phyloP scores from a whole-genome alignment of 2,329 filamentous ascomycete species.

The Fulvia fulva region DNA sequence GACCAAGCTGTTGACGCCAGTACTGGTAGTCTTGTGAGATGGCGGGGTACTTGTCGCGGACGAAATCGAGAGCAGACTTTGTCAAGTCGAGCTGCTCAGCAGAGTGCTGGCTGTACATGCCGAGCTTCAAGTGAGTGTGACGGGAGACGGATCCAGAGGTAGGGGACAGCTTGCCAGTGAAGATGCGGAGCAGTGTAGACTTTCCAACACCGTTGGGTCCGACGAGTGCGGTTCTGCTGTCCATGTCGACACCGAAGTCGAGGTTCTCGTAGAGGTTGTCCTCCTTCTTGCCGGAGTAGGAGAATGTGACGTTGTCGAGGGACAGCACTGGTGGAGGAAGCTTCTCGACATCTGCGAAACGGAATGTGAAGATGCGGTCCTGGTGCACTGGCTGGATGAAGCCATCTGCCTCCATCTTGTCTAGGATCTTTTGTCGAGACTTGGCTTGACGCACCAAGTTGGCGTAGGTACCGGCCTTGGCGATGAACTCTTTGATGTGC shows the following conservation, averaged over 20 bases:
- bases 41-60: constrained; percentile 85
- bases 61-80: constrained; percentile 96
- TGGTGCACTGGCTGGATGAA: constrained; percentile 87
- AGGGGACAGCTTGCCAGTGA: constrained; percentile 91
- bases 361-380: constrained; percentile 93
- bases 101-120: constrained; percentile 97
- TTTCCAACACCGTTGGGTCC: constrained; percentile 99
- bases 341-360: constrained; percentile 98
- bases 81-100: constrained; percentile 97
- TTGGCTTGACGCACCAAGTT: constrained; percentile 99
- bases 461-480: constrained; percentile 98
- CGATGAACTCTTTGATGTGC: constrained; percentile 99
- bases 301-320: constrained; percentile 96
- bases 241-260: constrained; percentile 99
- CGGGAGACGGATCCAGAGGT: constrained; percentile 77
- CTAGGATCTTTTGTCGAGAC: constrained; percentile 98
- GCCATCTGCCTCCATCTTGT: constrained; percentile 99
- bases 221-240: constrained; percentile 93
- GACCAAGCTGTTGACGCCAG: constrained; percentile 96
- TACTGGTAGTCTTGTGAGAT: constrained; percentile 98
- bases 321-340: constrained; percentile 95
- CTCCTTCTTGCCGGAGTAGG: constrained; percentile 82
- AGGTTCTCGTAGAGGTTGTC: constrained; percentile 96
- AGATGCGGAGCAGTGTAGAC: constrained; percentile 90
- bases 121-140: constrained; percentile 97